Conservation (phyloP, 345 rosid species). For the Salix arbutifolia region DNA sequence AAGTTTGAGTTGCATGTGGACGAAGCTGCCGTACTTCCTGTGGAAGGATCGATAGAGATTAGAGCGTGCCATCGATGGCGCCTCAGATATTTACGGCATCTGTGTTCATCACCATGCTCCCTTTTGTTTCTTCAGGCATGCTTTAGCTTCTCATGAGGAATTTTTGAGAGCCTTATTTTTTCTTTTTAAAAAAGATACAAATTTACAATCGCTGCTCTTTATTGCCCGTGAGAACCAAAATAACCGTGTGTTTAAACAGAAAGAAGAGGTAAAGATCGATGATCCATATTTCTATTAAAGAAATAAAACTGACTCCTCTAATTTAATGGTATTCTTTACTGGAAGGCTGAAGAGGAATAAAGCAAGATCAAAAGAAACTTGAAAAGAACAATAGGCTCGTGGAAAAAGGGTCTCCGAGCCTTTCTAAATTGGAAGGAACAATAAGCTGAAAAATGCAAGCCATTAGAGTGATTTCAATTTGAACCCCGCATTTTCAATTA, state of each 20-base stretch:
- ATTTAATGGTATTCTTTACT: background rate
- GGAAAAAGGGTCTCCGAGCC: background rate
- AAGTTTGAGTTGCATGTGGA: constrained; percentile 32
- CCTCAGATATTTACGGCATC: constrained; percentile 48
- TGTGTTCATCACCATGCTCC: constrained; percentile 45
- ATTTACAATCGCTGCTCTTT: background rate
- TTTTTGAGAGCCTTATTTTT: constrained; percentile 51
- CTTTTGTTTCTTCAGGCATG: constrained; percentile 43
- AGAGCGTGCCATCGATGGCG: constrained; percentile 57
- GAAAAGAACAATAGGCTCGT: background rate
- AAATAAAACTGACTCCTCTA: background rate
- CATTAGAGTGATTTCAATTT: background rate
- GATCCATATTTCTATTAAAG: background rate
- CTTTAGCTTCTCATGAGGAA: constrained; percentile 50
- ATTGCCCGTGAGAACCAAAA: background rate
- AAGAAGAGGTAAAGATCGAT: background rate
- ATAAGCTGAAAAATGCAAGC: constrained; percentile 4
- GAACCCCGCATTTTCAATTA: background rate
- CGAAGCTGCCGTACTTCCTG: constrained; percentile 62
- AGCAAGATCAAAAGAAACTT: background rate
- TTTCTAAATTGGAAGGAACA: background rate
- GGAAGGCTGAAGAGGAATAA: background rate
- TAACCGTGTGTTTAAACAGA: background rate
- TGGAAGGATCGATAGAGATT: no score
- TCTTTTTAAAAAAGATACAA: background rate